Evolutionary conservation across 441 rosid species (phyloP), one percentile per base, ranked within the genome.

Genomic region (Populus tomentosa): DNA sequence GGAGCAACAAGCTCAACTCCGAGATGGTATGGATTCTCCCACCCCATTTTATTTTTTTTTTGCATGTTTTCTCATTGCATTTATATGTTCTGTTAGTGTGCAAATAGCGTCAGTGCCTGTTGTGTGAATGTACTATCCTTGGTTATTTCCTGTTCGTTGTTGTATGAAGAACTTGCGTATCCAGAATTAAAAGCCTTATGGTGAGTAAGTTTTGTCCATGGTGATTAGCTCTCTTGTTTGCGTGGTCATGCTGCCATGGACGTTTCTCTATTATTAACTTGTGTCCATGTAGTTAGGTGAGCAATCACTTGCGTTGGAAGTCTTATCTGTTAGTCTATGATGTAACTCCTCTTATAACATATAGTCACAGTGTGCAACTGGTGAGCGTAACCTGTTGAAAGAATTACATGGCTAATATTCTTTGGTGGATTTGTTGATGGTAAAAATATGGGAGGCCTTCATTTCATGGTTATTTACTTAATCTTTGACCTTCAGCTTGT

Each of bases 1-100:
- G 97, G 97, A 96, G 76, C 98, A 96, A 81, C 99, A 96, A 76
- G 99, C 94, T 10, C 90, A 90, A 71, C 98, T 96, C 38, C 92
- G 97, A 21, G 94, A 95, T 18, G 61, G 61, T 53, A 53, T 53
- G 61, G 61, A 53, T 18, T 16, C 61, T 16, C n/a, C n/a, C 61
- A 50, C n/a, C 20, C 59, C n/a, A 5, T 16, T 50, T 50, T 24
- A 1, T 1, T 1, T 1, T 26, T 50, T 50, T 13, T 46, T 46
- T 46, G 56, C 61, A 53, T 16, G 1, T 53, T 53, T 53, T 53
- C 61, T 53, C 61, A 18, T 53, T 18, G 21, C 61, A 53, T 53
- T 16, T 50, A 53, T 53, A 53, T 16, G 61, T 16, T 53, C n/a
- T 53, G 8, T 16, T 50, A 5, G 59, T 50, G n/a, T 16, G n/a